phyloP scores from a whole-genome alignment of 1,284 basidiomycete genomes.

The Apiotrichum sp. region DNA sequence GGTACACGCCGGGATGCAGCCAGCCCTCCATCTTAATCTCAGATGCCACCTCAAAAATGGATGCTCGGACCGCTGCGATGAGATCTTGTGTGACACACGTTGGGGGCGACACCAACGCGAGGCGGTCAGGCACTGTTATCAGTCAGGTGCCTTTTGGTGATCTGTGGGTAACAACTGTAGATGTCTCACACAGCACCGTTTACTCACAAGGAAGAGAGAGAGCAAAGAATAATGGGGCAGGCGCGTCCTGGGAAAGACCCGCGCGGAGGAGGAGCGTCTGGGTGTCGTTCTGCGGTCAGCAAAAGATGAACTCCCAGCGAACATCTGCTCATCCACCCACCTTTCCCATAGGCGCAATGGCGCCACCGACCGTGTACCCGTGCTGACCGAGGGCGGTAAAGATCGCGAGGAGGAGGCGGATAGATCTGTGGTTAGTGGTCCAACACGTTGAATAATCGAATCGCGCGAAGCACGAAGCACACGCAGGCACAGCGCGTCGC shows the following conservation, averaged over 20 bases:
- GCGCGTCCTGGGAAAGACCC: constrained; percentile 16
- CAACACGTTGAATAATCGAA: too few species aligned
- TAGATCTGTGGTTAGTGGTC: constrained; percentile 19
- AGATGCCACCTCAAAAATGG: constrained; percentile 19
- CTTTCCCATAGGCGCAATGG: constrained; percentile 27
- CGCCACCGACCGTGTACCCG: constrained; percentile 31
- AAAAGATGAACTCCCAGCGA: too few species aligned
- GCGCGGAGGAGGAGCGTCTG: constrained; percentile 37
- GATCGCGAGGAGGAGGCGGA: constrained; percentile 32
- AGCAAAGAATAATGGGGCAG: constrained; percentile 34
- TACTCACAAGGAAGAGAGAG: constrained; percentile 38
- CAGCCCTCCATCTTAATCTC: constrained; percentile 41
- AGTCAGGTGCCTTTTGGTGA: background rate
- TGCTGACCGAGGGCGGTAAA: constrained; percentile 30
- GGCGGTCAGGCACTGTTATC: constrained; percentile 36
- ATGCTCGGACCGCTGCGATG: constrained; percentile 30
- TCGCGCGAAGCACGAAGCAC: too few species aligned
- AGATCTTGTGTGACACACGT: constrained; percentile 25
- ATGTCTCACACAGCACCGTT: background rate
- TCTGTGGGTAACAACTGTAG: too few species aligned
- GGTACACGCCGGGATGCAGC: constrained; percentile 40
- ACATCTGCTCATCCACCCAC: constrained; percentile 6
- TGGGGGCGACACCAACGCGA: constrained; percentile 39
- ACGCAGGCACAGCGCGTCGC: background rate
- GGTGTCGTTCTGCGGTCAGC: constrained; percentile 26